Percentiles rank a stretch among this genome's conserved stretches.
Conservation (phyloP, 148 eudicot genomes). For the Tetragonia tetragonoides region DNA sequence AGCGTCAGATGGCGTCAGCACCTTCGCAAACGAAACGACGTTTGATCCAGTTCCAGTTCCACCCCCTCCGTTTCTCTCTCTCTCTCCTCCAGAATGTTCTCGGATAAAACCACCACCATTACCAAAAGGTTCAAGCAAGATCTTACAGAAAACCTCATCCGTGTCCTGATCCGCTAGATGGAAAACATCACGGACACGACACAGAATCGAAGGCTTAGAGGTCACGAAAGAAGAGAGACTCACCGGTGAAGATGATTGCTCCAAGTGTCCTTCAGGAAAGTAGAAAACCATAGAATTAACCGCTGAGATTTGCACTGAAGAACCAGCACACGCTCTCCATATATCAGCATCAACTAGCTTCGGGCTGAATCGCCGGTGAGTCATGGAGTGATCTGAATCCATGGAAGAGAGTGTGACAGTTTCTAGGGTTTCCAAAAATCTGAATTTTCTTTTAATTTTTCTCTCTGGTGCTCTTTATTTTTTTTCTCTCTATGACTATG, state of each 20-base stretch:
- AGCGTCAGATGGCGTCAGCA: conserved; percentile 75
- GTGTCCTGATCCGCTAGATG: conserved; percentile 40
- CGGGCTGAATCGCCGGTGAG: background rate
- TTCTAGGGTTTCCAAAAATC: too few species aligned
- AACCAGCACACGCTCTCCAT: conserved; percentile 72
- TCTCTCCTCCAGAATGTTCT: background rate
- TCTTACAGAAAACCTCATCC: conserved; percentile 55
- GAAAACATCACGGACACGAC: conserved; percentile 46
- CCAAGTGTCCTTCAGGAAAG: conserved; percentile 81
- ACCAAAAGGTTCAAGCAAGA: conserved; percentile 35
- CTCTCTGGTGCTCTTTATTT: too few species aligned
- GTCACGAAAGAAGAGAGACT: conserved; percentile 9
- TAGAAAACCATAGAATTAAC: conserved; percentile 57
- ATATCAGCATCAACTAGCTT: conserved; percentile 28
- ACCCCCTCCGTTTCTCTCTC: background rate
- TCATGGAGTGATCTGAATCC: conserved; percentile 28
- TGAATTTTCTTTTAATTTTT: too few species aligned
- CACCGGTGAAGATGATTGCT: conserved; percentile 32
- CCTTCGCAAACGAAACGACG: conserved; percentile 58
- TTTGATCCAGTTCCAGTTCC: background rate
- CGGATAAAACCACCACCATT: too few species aligned
- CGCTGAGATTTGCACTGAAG: conserved; percentile 41
- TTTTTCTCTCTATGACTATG: too few species aligned
- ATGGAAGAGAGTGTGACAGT: background rate
- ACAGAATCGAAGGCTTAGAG: conserved; percentile 32